Evolutionary conservation across 345 rosid species (phyloP).

Genomic region (Boechera stricta): DNA sequence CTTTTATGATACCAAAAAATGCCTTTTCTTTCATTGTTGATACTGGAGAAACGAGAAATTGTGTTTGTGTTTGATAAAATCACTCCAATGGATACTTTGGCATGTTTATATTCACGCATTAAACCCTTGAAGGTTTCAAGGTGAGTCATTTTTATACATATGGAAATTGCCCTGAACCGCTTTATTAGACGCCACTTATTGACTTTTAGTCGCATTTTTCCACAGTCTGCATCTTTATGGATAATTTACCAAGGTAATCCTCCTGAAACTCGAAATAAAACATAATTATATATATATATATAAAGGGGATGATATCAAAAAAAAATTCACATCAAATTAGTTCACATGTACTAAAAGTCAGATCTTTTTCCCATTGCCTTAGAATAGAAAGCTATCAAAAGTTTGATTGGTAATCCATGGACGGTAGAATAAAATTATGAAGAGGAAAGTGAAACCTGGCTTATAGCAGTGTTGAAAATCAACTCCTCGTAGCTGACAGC

Average conservation of each 20-base stretch:
- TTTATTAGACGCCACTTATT: background rate
- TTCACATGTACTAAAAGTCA: too few species aligned
- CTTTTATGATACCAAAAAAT: background rate
- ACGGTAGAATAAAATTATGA: too few species aligned
- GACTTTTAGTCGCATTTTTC: constrained; percentile 51
- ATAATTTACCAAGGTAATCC: constrained; percentile 55
- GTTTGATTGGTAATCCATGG: too few species aligned
- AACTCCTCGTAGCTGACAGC: constrained; percentile 37
- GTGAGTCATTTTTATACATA: background rate
- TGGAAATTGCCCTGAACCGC: background rate
- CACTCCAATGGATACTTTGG: background rate
- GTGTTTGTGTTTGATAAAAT: background rate
- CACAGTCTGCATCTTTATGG: constrained; percentile 75
- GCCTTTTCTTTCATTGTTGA: background rate
- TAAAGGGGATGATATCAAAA: too few species aligned
- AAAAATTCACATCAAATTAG: too few species aligned
- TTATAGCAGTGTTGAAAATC: constrained; percentile 28
- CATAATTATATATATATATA: too few species aligned
- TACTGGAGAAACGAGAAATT: background rate
- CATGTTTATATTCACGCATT: background rate
- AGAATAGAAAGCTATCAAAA: too few species aligned
- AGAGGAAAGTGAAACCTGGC: constrained; percentile 17
- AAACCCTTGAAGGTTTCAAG: too few species aligned
- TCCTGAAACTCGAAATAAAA: too few species aligned
- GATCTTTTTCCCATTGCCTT: too few species aligned